Conservation (phyloP, 306 rosid species). For the Medicago arabica region DNA sequence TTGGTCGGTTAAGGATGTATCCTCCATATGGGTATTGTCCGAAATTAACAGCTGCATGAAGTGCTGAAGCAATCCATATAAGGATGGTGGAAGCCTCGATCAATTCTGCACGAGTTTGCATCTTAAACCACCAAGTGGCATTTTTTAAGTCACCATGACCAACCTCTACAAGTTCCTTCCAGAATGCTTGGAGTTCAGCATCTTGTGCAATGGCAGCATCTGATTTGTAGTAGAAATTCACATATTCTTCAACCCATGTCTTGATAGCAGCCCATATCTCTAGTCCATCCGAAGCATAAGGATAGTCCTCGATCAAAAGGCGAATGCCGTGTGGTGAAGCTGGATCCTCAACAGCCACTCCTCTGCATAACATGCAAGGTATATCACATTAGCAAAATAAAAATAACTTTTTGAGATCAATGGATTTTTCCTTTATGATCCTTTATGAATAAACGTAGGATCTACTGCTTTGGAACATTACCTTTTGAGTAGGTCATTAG, state of each 20-base stretch:
- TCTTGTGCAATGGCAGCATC: conserved; percentile 55
- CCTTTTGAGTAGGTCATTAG: conserved; percentile 52
- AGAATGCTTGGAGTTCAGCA: conserved; percentile 69
- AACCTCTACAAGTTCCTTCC: conserved; percentile 63
- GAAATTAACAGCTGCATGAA: conserved; percentile 75
- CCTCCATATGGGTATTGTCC: conserved; percentile 81
- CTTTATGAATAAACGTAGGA: background rate
- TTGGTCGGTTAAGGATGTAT: conserved; percentile 69
- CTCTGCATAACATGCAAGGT: conserved; percentile 42
- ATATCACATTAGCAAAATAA: conserved; percentile 8
- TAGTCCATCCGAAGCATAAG: conserved; percentile 66
- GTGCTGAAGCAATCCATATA: conserved; percentile 75
- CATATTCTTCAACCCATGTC: conserved; percentile 64
- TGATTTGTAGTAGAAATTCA: conserved; percentile 56
- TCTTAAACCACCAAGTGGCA: conserved; percentile 61
- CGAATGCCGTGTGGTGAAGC: conserved; percentile 59
- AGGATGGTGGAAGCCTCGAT: conserved; percentile 49
- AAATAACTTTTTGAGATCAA: background rate
- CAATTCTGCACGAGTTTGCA: conserved; percentile 56
- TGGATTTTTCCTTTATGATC: background rate
- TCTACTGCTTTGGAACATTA: conserved; percentile 11
- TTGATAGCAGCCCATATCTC: conserved; percentile 67
- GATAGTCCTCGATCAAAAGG: conserved; percentile 68
- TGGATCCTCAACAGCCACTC: conserved; percentile 64
- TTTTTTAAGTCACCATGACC: conserved; percentile 70